Evolutionary conservation across 2,329 filamentous ascomycete genomes (phyloP), one percentile per base, ranked within the genome.

Genomic region (Aspergillus cejpii): DNA sequence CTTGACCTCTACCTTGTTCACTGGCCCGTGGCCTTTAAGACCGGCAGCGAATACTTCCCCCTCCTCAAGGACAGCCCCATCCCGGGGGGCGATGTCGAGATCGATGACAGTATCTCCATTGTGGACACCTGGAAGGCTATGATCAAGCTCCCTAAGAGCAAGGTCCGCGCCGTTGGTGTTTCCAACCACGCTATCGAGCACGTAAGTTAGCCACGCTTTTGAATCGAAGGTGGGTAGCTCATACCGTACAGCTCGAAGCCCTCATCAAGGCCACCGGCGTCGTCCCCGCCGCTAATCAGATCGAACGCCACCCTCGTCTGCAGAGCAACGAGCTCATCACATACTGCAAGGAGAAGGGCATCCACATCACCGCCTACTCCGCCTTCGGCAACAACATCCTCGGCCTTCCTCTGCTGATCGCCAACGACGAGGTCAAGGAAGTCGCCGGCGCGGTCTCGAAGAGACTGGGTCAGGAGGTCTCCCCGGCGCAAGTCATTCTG

Each of bases 271-370:
- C 66, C 41, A 67, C 65, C n/a, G 65, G 64, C 33, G 74, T 86
- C 53, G 68, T 79, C 1, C 82, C 82, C 1, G 78, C 78, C 1
- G 75, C 77, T 54, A 85, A 85, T 65, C 82, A 85, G 66, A 79
- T 85, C 51, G 82, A 85, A 61, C 79, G 79, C 41, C 81, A 85
- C 61, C 80, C 82, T 1, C 83, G 83, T 56, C 71, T 85, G 8
- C 82, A 84, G 60, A 82, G 79, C 59, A 67, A 68, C 1, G 70
- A 76, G 14, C 66, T 86, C 21, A 63, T 82, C 6, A 67, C 74
- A 11, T 80, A 75, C 63, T 80, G 75, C 66, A 65, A 75, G 42
- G 62, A 72, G 51, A 76, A 83, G 61, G 71, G 71, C 48, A 83
- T 85, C 50, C 69, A 78, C 48, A 63, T 84, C 37, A 76, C 79